These are phyloP conservation scores for Trebouxia gelatinosa DNA, from an alignment of 163 green algal genomes.

Conservation along the genomic window DNA sequence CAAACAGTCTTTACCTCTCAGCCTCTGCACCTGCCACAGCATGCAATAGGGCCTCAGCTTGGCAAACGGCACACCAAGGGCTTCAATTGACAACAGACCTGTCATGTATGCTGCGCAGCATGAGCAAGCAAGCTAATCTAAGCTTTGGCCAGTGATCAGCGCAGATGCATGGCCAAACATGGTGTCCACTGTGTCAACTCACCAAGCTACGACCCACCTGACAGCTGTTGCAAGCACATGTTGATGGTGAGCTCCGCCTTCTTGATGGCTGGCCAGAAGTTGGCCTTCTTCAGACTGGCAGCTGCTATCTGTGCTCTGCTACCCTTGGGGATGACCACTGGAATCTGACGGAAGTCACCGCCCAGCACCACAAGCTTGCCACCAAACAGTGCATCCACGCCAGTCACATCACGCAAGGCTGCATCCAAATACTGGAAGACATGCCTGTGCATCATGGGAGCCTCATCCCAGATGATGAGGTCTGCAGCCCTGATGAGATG, in stretches of 20 bases:
- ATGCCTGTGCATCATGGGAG: conserved; percentile 16
- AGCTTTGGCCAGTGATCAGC: no score
- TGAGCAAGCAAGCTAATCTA: no score
- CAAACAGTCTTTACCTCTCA: no score
- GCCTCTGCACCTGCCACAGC: not conserved
- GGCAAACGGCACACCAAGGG: no score
- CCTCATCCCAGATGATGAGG: conserved; percentile 23
- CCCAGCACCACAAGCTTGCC: conserved; percentile 18
- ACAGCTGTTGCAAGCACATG: no score
- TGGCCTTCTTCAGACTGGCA: no score
- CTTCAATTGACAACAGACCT: no score
- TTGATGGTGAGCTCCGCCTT: not conserved
- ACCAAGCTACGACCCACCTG: no score
- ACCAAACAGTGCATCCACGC: not conserved
- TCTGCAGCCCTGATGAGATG: not conserved
- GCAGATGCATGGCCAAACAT: no score
- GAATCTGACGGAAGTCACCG: not conserved
- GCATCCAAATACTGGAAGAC: conserved; percentile 1
- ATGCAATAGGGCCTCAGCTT: no score
- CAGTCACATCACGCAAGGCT: conserved; percentile 21
- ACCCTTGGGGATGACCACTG: not conserved
- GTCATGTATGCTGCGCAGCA: no score
- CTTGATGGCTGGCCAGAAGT: not conserved
- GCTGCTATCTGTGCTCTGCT: not conserved
- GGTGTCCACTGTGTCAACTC: no score